Conservation (phyloP, 140 eudicot species). For the Cichorium intybus region DNA sequence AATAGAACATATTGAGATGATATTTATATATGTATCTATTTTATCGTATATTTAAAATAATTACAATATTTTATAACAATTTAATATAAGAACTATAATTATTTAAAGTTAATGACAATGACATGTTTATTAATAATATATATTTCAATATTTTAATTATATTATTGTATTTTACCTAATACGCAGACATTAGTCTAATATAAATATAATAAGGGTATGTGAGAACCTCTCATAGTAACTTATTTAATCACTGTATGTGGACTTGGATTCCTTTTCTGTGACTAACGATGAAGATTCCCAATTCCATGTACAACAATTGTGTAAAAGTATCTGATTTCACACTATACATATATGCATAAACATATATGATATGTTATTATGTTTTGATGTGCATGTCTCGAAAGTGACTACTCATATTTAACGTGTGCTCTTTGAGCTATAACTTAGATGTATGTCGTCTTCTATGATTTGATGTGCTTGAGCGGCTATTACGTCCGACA, state of each 20-base stretch:
- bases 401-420: constrained; percentile 12
- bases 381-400: background rate
- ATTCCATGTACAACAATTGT: background rate
- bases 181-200: no score
- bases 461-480: background rate
- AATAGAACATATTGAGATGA: no score
- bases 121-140: no score
- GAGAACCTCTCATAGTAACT: no score
- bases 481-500: background rate
- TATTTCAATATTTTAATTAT: no score
- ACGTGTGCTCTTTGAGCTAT: background rate
- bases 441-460: constrained; percentile 5
- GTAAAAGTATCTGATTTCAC: background rate
- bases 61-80: no score
- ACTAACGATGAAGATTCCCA: background rate
- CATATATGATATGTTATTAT: background rate
- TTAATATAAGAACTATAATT: no score
- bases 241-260: background rate
- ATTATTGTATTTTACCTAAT: no score
- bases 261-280: background rate
- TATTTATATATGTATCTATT: no score
- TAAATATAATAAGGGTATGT: no score
- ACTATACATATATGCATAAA: background rate
- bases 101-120: no score
- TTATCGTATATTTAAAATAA: no score